Percentiles rank a stretch among this genome's conserved stretches.
phyloP scores from a whole-genome alignment of 1,284 basidiomycete genomes.

The Inonotus hispidus region DNA sequence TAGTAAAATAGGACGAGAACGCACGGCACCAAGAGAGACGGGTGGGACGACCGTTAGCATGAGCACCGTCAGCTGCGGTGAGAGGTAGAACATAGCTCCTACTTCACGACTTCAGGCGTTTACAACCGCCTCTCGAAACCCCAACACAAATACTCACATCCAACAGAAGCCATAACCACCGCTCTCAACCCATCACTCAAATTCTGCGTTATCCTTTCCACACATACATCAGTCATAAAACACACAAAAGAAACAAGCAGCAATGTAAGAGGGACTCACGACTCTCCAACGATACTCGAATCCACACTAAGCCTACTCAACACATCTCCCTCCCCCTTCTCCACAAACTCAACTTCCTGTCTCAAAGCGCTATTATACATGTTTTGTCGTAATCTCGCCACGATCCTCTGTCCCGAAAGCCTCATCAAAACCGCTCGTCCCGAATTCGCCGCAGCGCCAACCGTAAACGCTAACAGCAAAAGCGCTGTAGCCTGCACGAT shows the following conservation, averaged over 20 bases:
- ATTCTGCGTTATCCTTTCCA: slow-evolving; percentile 78
- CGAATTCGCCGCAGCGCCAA: slow-evolving; percentile 86
- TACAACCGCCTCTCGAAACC: not conserved
- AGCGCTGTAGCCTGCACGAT: slow-evolving; percentile 76
- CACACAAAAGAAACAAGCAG: not conserved
- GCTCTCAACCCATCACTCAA: slow-evolving; percentile 88
- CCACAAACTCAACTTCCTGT: slow-evolving; percentile 92
- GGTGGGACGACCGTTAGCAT: slow-evolving; percentile 96
- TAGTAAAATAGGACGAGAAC: too few species aligned
- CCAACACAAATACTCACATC: slow-evolving; percentile 48
- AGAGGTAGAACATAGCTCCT: slow-evolving; percentile 95
- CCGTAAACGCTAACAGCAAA: slow-evolving; percentile 77
- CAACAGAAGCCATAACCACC: slow-evolving; percentile 84
- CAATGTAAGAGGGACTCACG: slow-evolving; percentile 40
- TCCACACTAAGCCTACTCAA: slow-evolving; percentile 89
- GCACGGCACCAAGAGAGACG: slow-evolving; percentile 87
- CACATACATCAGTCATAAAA: slow-evolving; percentile 6
- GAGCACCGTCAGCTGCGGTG: slow-evolving; percentile 82
- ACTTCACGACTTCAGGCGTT: slow-evolving; percentile 41
- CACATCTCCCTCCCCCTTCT: slow-evolving; percentile 91
- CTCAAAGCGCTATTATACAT: slow-evolving; percentile 78
- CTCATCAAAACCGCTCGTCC: slow-evolving; percentile 87
- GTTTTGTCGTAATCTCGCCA: slow-evolving; percentile 79
- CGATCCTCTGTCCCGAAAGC: slow-evolving; percentile 85
- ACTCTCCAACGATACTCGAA: slow-evolving; percentile 93